phyloP scores from a whole-genome alignment of 345 rosid genomes.

The Eutrema heterophyllum region DNA sequence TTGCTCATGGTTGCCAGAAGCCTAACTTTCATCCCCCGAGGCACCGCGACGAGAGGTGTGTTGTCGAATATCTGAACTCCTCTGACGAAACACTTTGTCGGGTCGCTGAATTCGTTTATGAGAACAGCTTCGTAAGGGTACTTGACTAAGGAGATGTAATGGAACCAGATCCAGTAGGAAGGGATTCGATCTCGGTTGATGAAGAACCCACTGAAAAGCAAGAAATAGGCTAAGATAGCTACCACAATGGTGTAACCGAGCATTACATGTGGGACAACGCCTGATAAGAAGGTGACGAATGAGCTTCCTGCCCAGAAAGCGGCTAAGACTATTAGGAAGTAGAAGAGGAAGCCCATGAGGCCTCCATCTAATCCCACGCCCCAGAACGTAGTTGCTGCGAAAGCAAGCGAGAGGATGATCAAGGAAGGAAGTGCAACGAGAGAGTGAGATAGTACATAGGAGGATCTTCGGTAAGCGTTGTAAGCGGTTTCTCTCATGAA shows the following conservation, averaged over 20 bases:
- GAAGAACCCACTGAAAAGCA: slow-evolving; percentile 37
- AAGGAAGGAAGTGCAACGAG: slow-evolving; percentile 43
- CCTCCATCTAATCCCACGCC: slow-evolving; percentile 53
- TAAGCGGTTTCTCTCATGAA: slow-evolving; percentile 54
- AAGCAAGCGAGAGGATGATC: slow-evolving; percentile 36
- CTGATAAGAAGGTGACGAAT: slow-evolving; percentile 43
- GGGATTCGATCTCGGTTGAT: slow-evolving; percentile 36
- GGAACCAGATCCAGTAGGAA: slow-evolving; percentile 39
- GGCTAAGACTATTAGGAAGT: slow-evolving; percentile 37
- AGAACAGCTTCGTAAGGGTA: slow-evolving; percentile 39
- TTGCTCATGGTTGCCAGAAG: slow-evolving; percentile 25
- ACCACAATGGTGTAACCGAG: slow-evolving; percentile 49
- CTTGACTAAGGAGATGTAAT: slow-evolving; percentile 36
- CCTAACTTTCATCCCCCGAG: slow-evolving; percentile 26
- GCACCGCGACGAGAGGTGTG: slow-evolving; percentile 23
- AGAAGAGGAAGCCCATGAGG: slow-evolving; percentile 41
- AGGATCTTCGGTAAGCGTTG: slow-evolving; percentile 46
- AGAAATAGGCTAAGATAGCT: slow-evolving; percentile 45
- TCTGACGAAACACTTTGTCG: slow-evolving; percentile 31
- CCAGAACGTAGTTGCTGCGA: slow-evolving; percentile 45
- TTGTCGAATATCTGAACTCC: slow-evolving; percentile 42
- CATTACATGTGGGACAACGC: slow-evolving; percentile 42
- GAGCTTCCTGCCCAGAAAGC: slow-evolving; percentile 37
- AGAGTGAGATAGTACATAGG: slow-evolving; percentile 49
- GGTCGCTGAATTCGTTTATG: slow-evolving; percentile 28